phyloP scores from a whole-genome alignment of 495 filamentous ascomycete genomes.

The Penicillium daleae region DNA sequence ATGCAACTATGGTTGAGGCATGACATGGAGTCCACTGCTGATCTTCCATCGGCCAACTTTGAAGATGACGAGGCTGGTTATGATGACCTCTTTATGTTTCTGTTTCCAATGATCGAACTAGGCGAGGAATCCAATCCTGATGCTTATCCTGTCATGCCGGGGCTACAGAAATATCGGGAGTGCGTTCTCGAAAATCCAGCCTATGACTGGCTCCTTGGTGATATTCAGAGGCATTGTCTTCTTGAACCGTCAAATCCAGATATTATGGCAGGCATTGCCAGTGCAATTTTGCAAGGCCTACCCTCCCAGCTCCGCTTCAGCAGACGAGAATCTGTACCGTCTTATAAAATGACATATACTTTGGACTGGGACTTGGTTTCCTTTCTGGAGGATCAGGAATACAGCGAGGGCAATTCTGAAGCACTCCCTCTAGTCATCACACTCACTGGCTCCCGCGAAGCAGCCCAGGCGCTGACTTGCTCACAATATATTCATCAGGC shows the following conservation, averaged over 20 bases:
- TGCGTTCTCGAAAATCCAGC: background rate
- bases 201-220: constrained; percentile 7
- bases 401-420: background rate
- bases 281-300: background rate
- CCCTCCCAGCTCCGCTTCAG: background rate
- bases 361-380: constrained; percentile 4
- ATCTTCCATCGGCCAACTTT: background rate
- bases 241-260: background rate
- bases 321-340: background rate
- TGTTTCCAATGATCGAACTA: background rate
- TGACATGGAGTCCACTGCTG: background rate
- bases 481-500: constrained; percentile 4
- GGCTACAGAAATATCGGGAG: background rate
- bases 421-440: constrained; percentile 6
- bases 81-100: background rate
- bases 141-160: constrained; percentile 1
- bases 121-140: background rate
- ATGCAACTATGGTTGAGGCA: constrained; percentile 2
- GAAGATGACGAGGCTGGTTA: background rate
- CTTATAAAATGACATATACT: constrained; percentile 3
- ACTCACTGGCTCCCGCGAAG: background rate
- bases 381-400: background rate
- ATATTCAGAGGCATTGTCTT: constrained; percentile 7
- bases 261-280: background rate
- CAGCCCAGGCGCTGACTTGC: constrained; percentile 2